A percentile compares a stretch with the other conserved stretches of the same genome.
Conservation (phyloP, 768 basidiomycete species). For the Termitomyces eurrhizus region DNA sequence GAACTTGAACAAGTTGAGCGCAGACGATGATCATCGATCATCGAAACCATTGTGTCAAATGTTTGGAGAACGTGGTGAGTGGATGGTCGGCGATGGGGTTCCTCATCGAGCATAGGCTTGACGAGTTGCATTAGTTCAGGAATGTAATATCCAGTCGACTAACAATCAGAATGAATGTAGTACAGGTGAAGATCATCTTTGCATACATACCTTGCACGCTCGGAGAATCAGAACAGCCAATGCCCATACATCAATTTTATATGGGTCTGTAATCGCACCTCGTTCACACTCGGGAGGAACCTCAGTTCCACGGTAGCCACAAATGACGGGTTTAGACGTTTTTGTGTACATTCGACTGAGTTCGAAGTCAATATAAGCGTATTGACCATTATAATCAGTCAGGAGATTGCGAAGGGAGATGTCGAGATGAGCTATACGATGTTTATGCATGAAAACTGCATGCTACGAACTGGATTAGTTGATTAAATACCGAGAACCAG, state of each 20-base stretch:
- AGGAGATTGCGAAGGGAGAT: constrained; percentile 68
- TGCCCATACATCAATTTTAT: constrained; percentile 74
- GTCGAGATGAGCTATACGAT: constrained; percentile 66
- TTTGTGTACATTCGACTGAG: constrained; percentile 52
- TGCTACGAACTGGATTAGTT: constrained; percentile 39
- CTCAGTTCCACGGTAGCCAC: constrained; percentile 55
- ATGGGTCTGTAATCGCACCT: constrained; percentile 50
- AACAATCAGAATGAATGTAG: constrained; percentile 8
- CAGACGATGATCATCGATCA: constrained; percentile 33
- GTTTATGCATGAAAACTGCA: constrained; percentile 63
- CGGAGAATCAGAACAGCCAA: constrained; percentile 60
- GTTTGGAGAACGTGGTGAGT: constrained; percentile 42
- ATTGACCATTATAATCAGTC: constrained; percentile 59
- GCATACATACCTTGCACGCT: constrained; percentile 53
- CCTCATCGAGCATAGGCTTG: constrained; percentile 54
- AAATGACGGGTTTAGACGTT: constrained; percentile 31
- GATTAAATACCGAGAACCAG: not conserved
- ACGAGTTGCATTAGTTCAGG: constrained; percentile 58
- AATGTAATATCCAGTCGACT: constrained; percentile 56
- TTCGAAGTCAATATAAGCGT: constrained; percentile 76
- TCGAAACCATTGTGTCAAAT: constrained; percentile 47
- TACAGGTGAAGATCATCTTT: not conserved
- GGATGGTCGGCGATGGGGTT: constrained; percentile 50
- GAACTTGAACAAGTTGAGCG: constrained; percentile 14
- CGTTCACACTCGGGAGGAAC: constrained; percentile 66